phyloP scores from a whole-genome alignment of 352 stramenopile species.

The Elongisporangium anandrum region DNA sequence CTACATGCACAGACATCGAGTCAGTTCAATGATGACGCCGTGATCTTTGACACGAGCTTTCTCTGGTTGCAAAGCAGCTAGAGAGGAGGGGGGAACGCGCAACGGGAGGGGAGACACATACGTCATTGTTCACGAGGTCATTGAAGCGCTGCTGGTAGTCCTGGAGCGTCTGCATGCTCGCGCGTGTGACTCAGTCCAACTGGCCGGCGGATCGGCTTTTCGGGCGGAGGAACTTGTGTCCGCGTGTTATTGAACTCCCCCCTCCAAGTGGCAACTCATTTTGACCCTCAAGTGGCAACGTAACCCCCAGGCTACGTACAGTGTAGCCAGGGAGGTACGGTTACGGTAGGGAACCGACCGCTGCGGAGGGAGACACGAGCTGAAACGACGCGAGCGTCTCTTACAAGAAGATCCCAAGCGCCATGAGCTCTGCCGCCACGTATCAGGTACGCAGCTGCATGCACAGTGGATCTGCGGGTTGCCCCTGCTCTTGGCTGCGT shows the following conservation, averaged over 20 bases:
- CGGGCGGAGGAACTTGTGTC: not conserved
- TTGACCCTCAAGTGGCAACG: slow-evolving; percentile 6
- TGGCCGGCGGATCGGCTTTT: not conserved
- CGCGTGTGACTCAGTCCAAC: not conserved
- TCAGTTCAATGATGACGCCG: slow-evolving; percentile 1
- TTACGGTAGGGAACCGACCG: not conserved
- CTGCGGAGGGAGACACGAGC: not conserved
- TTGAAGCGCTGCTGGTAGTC: slow-evolving; percentile 78
- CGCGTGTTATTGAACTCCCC: not conserved
- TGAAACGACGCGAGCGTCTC: not conserved
- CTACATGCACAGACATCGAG: slow-evolving; percentile 9
- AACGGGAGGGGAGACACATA: slow-evolving; percentile 15
- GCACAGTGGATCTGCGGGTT: not conserved
- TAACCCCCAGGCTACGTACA: not conserved
- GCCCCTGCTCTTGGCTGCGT: not conserved
- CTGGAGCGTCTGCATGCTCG: slow-evolving; percentile 62
- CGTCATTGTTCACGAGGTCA: slow-evolving; percentile 70
- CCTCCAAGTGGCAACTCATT: slow-evolving; percentile 1
- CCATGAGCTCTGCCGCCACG: slow-evolving; percentile 46
- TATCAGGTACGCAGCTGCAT: slow-evolving; percentile 42
- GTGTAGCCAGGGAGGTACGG: not conserved
- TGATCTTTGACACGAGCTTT: not conserved
- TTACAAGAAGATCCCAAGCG: slow-evolving; percentile 10
- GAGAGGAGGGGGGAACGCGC: not conserved
- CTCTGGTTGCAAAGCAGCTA: not conserved